Base-by-base conservation (phyloP, 2,329 filamentous ascomycete species). In the Ambrosiella beaveri region DNA sequence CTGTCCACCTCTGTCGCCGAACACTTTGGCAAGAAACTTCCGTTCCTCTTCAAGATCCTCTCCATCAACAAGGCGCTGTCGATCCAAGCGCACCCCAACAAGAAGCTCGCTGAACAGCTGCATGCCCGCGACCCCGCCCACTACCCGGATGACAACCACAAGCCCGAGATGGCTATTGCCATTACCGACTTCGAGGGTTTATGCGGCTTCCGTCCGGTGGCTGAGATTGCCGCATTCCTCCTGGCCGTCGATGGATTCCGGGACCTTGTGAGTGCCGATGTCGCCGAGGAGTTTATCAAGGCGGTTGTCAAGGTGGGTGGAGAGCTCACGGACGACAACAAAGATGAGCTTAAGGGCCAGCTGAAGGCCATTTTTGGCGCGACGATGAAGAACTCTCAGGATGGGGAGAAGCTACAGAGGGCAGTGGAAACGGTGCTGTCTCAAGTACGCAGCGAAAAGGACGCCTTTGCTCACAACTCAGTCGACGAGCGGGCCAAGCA, bases 61-160 rank as follows among this genome's bases (percentile, higher is more conserved):
- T 95, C 89, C 38, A 93, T 97, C 73, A 82, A 84, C 72, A 98
- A 97, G 71, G 93, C 93, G 9, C 79, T 98, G 60, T 95, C 89
- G 62, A 97, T 98, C 65, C 93, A 98, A 71, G 93, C 93, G 27
- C 93, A 98, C 65, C 89, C 89, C 56, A 94, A 95, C 74, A 95
- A 95, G 79, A 88, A 86, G 71, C 83, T 74, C 12, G 93, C 93
- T 56, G 91, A 94, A 72, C 74, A 88, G 68, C 75, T 98, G 37
- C 93, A 97, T 69, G 80, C 82, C 44, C 82, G 78, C 62, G 91
- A 98, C 67, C 79, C 89, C 54, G 88, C 88, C 72, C 94, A 98
- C 75, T 98, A 98, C 68, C 93, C 91, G 59, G 89, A 98, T 75
- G 91, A 97, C 74, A 98, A 98, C 74, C 93, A 98, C 77, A 98